Base-by-base conservation (phyloP, 2,329 filamentous ascomycete species). In the Fusarium guadeloupense region DNA sequence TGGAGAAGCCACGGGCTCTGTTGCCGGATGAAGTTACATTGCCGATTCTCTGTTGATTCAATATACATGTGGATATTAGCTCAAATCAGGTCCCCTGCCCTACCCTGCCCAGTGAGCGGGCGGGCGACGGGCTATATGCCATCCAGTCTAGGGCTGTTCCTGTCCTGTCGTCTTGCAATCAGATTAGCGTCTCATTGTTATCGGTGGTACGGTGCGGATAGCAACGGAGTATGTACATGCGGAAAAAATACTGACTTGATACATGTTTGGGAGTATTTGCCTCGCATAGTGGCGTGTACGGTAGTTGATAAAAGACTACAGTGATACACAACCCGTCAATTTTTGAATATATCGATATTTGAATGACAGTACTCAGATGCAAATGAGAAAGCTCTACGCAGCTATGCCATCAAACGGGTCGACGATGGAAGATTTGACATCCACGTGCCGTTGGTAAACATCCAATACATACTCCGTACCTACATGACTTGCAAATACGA, bases 401-500 rank as follows among this genome's bases (percentile, higher is more conserved):
- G 19, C 17, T 20, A 28, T 30, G 26, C 37, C 25, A 16, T 21
- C 6, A 50, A 12, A 46, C 46, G 21, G 16, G 35, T 19, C 34
- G 46, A 46, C 17, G 34, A 46, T 46, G 30, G 40, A 35, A 30
- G 23, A 30, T 30, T 46, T 23, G 5, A 21, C 34, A 45, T 45
- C 28, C 47, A 50, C 17, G 41, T 43, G 20, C 12, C 4, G 28
- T n/a, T n/a, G n/a, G n/a, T n/a, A n/a, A n/a, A n/a, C n/a, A n/a
- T n/a, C n/a, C n/a, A n/a, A n/a, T n/a, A n/a, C n/a, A n/a, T n/a
- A n/a, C 21, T 39, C 19, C 10, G 14, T 13, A 20, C 10, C 13
- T 13, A 20, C 57, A 62, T 64, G 61, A 65, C 61, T 65, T 54
- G 20, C 7, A 43, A 16, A 26, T 25, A 33, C 16, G 17, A 23